A percentile compares a stretch with the other conserved stretches of the same genome.
Evolutionary conservation across 495 filamentous ascomycete species (phyloP).

Genomic region (Annulohypoxylon nitens): DNA sequence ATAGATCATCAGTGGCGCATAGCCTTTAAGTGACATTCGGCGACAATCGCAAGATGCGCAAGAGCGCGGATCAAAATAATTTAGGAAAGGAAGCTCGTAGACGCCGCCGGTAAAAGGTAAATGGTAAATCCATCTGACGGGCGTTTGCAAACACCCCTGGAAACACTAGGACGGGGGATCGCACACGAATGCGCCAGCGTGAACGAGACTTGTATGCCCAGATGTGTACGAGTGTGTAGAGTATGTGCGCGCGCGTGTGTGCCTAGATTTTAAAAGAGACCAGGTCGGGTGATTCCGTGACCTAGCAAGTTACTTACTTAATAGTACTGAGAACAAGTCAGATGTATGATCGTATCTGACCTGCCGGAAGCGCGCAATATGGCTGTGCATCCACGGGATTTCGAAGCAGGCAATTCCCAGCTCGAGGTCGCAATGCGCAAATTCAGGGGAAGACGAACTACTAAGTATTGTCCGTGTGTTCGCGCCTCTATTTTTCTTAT

Average conservation of each 20-base stretch:
- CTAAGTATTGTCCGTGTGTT: slow-evolving; percentile 34
- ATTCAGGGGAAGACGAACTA: slow-evolving; percentile 37
- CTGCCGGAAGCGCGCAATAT: slow-evolving; percentile 49
- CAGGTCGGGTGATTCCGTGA: slow-evolving; percentile 49
- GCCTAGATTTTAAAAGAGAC: slow-evolving; percentile 38
- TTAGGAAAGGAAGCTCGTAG: slow-evolving; percentile 27
- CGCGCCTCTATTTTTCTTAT: slow-evolving; percentile 19
- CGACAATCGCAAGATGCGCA: slow-evolving; percentile 37
- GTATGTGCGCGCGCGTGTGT: slow-evolving; percentile 16
- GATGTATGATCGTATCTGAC: slow-evolving; percentile 34
- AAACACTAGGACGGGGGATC: slow-evolving; percentile 35
- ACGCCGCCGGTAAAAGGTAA: slow-evolving; percentile 3
- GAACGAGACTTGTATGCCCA: slow-evolving; percentile 12
- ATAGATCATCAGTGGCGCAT: slow-evolving; percentile 37
- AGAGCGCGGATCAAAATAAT: slow-evolving; percentile 31
- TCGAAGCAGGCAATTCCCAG: slow-evolving; percentile 39
- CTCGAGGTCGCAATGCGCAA: slow-evolving; percentile 48
- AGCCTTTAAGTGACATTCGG: slow-evolving; percentile 34
- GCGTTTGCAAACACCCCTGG: slow-evolving; percentile 22
- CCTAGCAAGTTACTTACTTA: slow-evolving; percentile 21
- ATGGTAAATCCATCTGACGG: slow-evolving; percentile 17
- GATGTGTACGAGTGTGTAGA: slow-evolving; percentile 15
- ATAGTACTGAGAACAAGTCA: slow-evolving; percentile 26
- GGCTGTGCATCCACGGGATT: slow-evolving; percentile 43
- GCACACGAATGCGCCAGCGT: slow-evolving; percentile 40